phyloP scores from a whole-genome alignment of 192 early-diverging fungal genomes.

The Coemansia sp. region DNA sequence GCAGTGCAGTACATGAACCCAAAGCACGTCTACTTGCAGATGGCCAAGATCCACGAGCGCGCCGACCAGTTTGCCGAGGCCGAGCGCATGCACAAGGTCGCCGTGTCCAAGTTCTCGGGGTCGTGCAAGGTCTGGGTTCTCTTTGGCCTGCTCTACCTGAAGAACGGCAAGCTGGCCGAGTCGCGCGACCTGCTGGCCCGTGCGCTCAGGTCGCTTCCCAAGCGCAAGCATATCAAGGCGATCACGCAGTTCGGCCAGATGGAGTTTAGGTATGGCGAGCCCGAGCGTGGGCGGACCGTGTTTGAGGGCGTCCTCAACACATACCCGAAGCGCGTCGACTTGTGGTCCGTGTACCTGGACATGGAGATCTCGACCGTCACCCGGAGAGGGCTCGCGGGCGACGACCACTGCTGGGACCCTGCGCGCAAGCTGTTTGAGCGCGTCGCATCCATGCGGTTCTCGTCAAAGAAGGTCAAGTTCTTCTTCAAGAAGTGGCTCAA shows the following conservation, averaged over 20 bases:
- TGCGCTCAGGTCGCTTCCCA: slow-evolving; percentile 76
- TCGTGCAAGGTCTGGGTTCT: slow-evolving; percentile 89
- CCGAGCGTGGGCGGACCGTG: slow-evolving; percentile 95
- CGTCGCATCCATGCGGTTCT: slow-evolving; percentile 80
- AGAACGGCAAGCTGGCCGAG: slow-evolving; percentile 60
- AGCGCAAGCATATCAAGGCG: slow-evolving; percentile 92
- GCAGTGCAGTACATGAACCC: slow-evolving; percentile 81
- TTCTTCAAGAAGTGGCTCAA: slow-evolving; percentile 98
- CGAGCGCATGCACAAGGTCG: slow-evolving; percentile 64
- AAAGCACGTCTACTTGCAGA: slow-evolving; percentile 80
- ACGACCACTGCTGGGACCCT: slow-evolving; percentile 31
- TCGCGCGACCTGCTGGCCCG: slow-evolving; percentile 77
- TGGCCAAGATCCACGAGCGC: slow-evolving; percentile 87
- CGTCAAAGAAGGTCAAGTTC: slow-evolving; percentile 98
- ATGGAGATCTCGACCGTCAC: slow-evolving; percentile 76
- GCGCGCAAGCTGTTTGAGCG: slow-evolving; percentile 78
- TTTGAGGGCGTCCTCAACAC: slow-evolving; percentile 92
- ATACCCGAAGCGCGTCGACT: slow-evolving; percentile 88
- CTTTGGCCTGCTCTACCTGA: slow-evolving; percentile 75
- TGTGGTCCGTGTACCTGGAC: slow-evolving; percentile 97
- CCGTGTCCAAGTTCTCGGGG: slow-evolving; percentile 79
- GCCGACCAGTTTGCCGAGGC: slow-evolving; percentile 66
- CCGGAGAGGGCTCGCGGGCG: slow-evolving; percentile 14
- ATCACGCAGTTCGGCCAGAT: slow-evolving; percentile 93
- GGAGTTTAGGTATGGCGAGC: slow-evolving; percentile 96